Evolutionary conservation across 2,329 filamentous ascomycete species (phyloP).

Genomic region (Claviceps maximensis): DNA sequence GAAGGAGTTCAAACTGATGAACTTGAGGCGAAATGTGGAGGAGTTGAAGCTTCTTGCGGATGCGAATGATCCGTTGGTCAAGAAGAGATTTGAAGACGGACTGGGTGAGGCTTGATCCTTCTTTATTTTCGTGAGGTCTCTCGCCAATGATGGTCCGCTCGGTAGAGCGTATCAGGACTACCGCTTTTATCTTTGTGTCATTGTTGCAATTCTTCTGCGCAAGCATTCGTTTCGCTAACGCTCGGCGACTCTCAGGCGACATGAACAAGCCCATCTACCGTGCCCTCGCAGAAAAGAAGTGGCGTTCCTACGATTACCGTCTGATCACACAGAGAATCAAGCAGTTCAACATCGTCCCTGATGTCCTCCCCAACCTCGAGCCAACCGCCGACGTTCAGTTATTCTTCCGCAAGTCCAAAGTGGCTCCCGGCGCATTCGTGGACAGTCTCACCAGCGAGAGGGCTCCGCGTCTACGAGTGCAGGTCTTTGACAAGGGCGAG

Average conservation of each 20-base stretch:
- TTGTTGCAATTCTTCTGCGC: neutral
- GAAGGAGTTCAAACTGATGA: slow-evolving; percentile 54
- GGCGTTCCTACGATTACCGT: slow-evolving; percentile 69
- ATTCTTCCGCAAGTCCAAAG: slow-evolving; percentile 57
- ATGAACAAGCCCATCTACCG: slow-evolving; percentile 97
- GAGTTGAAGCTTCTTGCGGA: slow-evolving; percentile 79
- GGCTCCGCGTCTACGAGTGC: slow-evolving; percentile 64
- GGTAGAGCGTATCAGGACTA: too few species aligned
- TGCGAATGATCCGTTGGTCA: slow-evolving; percentile 87
- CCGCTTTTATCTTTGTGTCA: neutral
- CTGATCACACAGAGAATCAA: slow-evolving; percentile 73
- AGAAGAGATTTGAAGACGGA: slow-evolving; percentile 88
- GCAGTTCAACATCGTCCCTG: slow-evolving; percentile 79
- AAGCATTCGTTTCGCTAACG: neutral
- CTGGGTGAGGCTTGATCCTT: slow-evolving; percentile 44
- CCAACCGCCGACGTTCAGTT: slow-evolving; percentile 70
- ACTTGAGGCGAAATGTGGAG: slow-evolving; percentile 61
- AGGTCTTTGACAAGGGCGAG: slow-evolving; percentile 70
- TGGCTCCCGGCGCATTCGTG: slow-evolving; percentile 68
- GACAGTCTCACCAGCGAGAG: slow-evolving; percentile 60
- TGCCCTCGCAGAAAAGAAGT: slow-evolving; percentile 73
- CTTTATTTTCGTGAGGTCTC: neutral
- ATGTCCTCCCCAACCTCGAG: slow-evolving; percentile 70
- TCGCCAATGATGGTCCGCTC: neutral
- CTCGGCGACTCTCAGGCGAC: slow-evolving; percentile 46